Conservation (phyloP, 1,139 yeast species). For the Blastobotrys raffinosifermentans region DNA sequence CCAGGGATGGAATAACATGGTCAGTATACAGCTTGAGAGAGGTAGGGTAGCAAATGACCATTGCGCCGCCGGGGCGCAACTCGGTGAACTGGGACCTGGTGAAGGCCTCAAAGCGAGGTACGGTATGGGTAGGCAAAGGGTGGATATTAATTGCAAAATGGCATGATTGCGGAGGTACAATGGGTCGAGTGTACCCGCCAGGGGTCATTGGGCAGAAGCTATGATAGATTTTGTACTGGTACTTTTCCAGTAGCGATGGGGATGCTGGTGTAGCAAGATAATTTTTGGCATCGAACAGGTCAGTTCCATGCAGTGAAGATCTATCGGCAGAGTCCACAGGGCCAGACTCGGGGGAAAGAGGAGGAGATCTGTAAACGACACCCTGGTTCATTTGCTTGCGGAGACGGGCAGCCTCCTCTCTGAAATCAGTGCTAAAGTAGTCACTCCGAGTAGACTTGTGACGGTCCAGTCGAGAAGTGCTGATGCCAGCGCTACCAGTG, state of each 20-base stretch:
- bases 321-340: neutral
- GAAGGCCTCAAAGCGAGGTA: constrained; percentile 20
- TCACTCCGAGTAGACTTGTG: too few relatives aligned
- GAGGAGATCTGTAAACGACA: neutral
- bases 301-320: constrained; percentile 2
- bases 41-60: constrained; percentile 24
- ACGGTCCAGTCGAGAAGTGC: too few relatives aligned
- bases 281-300: constrained; percentile 2
- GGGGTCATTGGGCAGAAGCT: constrained; percentile 17
- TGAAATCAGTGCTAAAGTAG: too few relatives aligned
- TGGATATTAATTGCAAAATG: constrained; percentile 22
- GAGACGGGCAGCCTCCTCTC: neutral
- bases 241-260: constrained; percentile 5
- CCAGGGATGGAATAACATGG: constrained; percentile 24
- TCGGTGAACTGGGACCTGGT: constrained; percentile 20
- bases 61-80: constrained; percentile 23
- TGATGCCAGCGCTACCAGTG: too few relatives aligned
- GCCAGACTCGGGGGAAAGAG: neutral
- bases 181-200: constrained; percentile 9
- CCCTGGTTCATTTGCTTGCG: neutral
- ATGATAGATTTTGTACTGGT: constrained; percentile 15
- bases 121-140: constrained; percentile 24
- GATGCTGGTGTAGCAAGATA: too few relatives aligned
- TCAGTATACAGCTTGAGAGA: constrained; percentile 20
- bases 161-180: constrained; percentile 23